Conservation (phyloP, 108 stramenopile species). For the Skeletonema costatum region DNA sequence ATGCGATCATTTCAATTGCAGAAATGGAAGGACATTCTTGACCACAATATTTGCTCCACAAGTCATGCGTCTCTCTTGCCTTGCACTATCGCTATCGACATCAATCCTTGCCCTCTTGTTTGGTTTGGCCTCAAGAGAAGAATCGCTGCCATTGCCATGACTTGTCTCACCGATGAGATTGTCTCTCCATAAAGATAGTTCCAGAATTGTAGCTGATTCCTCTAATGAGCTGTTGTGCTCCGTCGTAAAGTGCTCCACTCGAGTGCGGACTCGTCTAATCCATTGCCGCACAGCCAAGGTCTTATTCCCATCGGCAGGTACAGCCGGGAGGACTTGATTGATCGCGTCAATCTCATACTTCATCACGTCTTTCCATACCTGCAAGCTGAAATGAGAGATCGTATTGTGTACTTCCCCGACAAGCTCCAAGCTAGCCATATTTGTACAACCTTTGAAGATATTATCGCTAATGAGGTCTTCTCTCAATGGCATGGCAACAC, state of each 20-base stretch:
- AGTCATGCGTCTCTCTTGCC: background rate
- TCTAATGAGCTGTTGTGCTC: too few relatives aligned
- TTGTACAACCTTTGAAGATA: background rate
- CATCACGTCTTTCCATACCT: background rate
- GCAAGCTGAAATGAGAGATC: background rate
- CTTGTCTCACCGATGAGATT: too few relatives aligned
- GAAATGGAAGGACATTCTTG: background rate
- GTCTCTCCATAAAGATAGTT: too few relatives aligned
- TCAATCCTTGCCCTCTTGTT: background rate
- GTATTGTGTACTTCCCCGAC: background rate
- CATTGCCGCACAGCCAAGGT: too few relatives aligned
- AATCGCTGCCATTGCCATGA: too few relatives aligned
- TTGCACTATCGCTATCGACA: background rate
- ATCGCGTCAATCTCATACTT: background rate
- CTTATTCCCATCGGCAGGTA: too few relatives aligned
- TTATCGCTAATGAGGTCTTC: too few relatives aligned
- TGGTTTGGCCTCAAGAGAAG: too few relatives aligned
- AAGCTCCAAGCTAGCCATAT: background rate
- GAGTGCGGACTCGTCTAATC: too few relatives aligned
- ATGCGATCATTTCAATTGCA: background rate
- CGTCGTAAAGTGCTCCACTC: too few relatives aligned
- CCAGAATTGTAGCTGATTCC: too few relatives aligned
- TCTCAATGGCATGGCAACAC: too few relatives aligned
- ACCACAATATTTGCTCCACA: background rate
- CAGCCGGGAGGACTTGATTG: background rate